Evolutionary conservation across 441 rosid genomes (phyloP), one percentile per base, ranked within the genome.

Genomic region (Gossypium schwendimanii): DNA sequence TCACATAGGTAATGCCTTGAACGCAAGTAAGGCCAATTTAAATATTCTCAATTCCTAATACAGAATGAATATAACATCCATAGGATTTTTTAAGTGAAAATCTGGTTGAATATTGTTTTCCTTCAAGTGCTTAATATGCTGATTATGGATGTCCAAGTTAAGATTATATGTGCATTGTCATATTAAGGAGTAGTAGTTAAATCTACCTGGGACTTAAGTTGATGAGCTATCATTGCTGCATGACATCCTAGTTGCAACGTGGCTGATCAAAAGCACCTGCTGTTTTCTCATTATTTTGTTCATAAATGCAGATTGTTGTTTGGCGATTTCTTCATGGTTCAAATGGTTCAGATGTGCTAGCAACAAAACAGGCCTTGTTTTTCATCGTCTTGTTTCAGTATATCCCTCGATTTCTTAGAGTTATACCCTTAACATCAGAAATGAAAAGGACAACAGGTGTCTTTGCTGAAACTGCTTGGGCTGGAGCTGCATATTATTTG

Each of bases 391-490:
- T 96, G 81, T 71, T 89, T 66, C 99, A 96, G 36, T 96, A 89
- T 28, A 68, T 88, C 72, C 97, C 97, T 36, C 84, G 99, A 73
- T 84, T 89, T 71, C 45, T 89, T 71, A 94, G 99, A 58, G 76
- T 92, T 17, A 12, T 83, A 7, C 97, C 99, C 12, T 75, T 95
- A 71, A 90, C 87, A 72, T 86, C 97, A 70, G 99, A 93, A 84
- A 84, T 95, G 70, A 95, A 91, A 80, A 93, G 98, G 80, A 93
- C 99, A 60, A 81, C 96, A 2, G 99, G 99, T 66, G 98, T 89
- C 70, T 89, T 95, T 74, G 99, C 96, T 69, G 98, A 95, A 85
- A 91, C 97, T 53, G 98, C 94, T 54, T 93, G 98, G 99, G 94
- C 97, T 39, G 99, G 99, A 83, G 99, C 99, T 75, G 97, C 90